These are phyloP conservation scores for Rosa rugosa DNA, from an alignment of 306 rosid species.

Conservation along the genomic window DNA sequence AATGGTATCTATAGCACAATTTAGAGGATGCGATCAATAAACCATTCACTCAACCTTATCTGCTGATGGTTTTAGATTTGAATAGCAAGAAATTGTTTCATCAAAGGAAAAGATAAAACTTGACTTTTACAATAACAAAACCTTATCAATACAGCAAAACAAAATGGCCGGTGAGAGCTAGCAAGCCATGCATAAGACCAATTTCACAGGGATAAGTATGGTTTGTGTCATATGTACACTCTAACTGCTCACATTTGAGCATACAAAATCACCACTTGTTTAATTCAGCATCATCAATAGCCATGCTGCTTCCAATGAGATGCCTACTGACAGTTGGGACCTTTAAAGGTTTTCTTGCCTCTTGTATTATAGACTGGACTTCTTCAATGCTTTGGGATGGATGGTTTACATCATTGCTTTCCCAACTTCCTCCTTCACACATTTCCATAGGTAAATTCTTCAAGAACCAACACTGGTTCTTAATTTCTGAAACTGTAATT, in stretches of 20 bases:
- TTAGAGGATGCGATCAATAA: too few species aligned
- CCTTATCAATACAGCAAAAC: neutral
- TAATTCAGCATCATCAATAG: conserved; percentile 61
- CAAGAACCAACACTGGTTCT: conserved; percentile 69
- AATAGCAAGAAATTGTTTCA: too few species aligned
- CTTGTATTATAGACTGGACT: conserved; percentile 60
- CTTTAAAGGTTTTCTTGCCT: conserved; percentile 50
- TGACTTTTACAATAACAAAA: neutral
- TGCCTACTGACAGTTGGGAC: conserved; percentile 39
- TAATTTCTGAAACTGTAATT: conserved; percentile 67
- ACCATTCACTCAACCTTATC: too few species aligned
- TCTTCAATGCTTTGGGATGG: conserved; percentile 72
- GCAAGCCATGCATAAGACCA: too few species aligned
- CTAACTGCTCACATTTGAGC: conserved; percentile 31
- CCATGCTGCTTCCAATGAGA: conserved; percentile 56
- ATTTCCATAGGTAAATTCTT: conserved; percentile 67
- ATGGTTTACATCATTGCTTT: conserved; percentile 50
- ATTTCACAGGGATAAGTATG: too few species aligned
- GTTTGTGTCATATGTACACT: conserved; percentile 7
- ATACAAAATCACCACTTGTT: conserved; percentile 54
- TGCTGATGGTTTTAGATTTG: too few species aligned
- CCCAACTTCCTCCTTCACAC: conserved; percentile 72
- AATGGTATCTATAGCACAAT: too few species aligned
- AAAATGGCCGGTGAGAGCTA: neutral
- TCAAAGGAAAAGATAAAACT: neutral